Base-by-base conservation (phyloP, 371 early-diverging fungal genomes). In the Mortierella sp. region DNA sequence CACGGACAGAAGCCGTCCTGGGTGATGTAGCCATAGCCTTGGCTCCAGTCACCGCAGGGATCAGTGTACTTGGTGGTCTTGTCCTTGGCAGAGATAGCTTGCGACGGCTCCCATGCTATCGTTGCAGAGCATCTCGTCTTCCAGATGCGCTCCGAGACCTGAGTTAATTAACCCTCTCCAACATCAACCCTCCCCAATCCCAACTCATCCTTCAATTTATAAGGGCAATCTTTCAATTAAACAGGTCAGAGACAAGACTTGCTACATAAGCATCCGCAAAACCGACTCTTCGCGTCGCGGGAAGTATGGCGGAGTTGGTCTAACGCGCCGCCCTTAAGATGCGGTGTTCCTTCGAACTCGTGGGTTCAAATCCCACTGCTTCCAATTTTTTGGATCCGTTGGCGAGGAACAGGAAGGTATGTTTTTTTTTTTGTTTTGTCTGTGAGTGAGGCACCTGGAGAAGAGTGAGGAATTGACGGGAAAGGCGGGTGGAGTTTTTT, bases 241-340 rank as follows among this genome's bases (percentile, higher is more conserved):
- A 28, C 13, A 57, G 57, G 57, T 28, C 13, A 3, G 14, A 1
- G 13, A 14, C 1, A 10, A 1, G 13, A 4, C 0, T 10, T 55
- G n/a, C n/a, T 55, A 55, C 28, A 26, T 26, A 55, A 28, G 10
- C 1, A 26, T 57, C 57, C 28, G 13, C 9, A 57, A 28, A 57
- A 57, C 0, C 5, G 4, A 57, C 14, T 0, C 28, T 57, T 28
- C 28, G 57, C 61, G 61, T 6, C 61, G 61, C 61, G 59, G 59
- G 61, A 61, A 61, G 61, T 61, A 74, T 74, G 74, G 74, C 74
- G 74, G 74, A 74, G 74, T 74, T 74, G 74, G 74, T 74, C 74
- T 74, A 74, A 74, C 74, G 74, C 74, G 74, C 61, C 61, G 74
- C 61, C 64, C 74, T 74, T 74, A 74, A 74, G 74, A 74, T 61